Evolutionary conservation across 306 rosid genomes (phyloP), one percentile per base, ranked within the genome.

Genomic region (Fragaria ananassa): DNA sequence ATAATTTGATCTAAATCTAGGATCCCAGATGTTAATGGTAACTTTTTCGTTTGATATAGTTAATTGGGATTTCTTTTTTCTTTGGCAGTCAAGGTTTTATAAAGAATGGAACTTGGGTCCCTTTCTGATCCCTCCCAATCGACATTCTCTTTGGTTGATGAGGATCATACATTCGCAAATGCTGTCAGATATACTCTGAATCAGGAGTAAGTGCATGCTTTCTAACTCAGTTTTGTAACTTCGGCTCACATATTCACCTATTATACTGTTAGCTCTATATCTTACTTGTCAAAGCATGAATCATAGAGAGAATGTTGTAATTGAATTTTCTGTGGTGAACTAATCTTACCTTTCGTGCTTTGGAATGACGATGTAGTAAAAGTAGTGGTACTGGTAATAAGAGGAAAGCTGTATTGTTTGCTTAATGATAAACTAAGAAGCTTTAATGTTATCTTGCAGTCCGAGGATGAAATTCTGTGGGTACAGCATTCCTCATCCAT

Each of bases 401-500:
- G 44, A 29, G 56, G 41, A 25, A 29, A 4, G 14, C 67, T 11
- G 31, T 5, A 29, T 18, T 53, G 27, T 76, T 31, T 19, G 46
- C 19, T 56, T 72, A 46, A 15, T 27, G 29, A 15, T 51, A 49
- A 74, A 11, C 60, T 79, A 15, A 61, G 76, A 53, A 10, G 15
- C 21, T 51, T 51, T 70, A 1, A 71, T 79, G 45, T 84, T 81
- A 4, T 76, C 25, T 82, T 87, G 87, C 91, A 88, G 91, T 74
- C 96, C 93, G 68, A 84, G 93, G 79, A 88, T 86, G 64, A 65
- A 88, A 63, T 93, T 90, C 72, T 74, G 85, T 62, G 98, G 97
- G 18, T 88, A 91, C 80, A 93, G 87, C 94, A 93, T 90, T 81
- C 97, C 97, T 70, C 97, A 93, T 86, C 98, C 93, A 67, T 93